A percentile compares a stretch with the other conserved stretches of the same genome.
phyloP scores from a whole-genome alignment of 2,329 filamentous ascomycete genomes.

The Stagonosporopsis tanaceti region DNA sequence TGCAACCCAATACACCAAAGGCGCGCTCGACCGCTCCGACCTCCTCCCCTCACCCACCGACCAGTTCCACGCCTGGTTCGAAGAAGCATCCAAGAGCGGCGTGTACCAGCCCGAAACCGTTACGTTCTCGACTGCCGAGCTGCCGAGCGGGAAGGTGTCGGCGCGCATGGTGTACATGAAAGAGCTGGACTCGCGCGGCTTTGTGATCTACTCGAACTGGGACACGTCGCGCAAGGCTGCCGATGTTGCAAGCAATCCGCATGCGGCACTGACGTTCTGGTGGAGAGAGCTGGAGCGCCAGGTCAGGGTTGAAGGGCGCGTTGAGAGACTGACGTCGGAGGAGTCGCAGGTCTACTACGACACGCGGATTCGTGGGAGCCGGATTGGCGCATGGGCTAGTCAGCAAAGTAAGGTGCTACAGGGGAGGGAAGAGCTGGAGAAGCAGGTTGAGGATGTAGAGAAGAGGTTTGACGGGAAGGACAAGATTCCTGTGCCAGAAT shows the following conservation, averaged over 20 bases:
- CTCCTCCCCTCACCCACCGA: slow-evolving; percentile 72
- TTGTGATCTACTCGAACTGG: slow-evolving; percentile 94
- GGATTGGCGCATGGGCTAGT: slow-evolving; percentile 93
- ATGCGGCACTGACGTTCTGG: slow-evolving; percentile 87
- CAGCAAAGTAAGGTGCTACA: slow-evolving; percentile 80
- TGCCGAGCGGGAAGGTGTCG: slow-evolving; percentile 85
- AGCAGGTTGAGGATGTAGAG: slow-evolving; percentile 79
- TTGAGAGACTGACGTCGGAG: slow-evolving; percentile 70
- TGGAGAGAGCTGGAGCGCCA: slow-evolving; percentile 89
- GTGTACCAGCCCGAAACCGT: slow-evolving; percentile 87
- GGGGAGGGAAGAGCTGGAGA: slow-evolving; percentile 76
- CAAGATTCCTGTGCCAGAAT: slow-evolving; percentile 86
- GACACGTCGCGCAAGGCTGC: slow-evolving; percentile 74
- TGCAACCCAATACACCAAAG: slow-evolving; percentile 78
- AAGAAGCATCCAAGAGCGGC: slow-evolving; percentile 67
- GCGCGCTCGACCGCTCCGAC: slow-evolving; percentile 67
- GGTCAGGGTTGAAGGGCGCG: slow-evolving; percentile 83
- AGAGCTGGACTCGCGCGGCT: slow-evolving; percentile 83
- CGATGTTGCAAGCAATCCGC: slow-evolving; percentile 76
- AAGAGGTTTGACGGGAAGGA: slow-evolving; percentile 76
- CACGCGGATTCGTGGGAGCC: slow-evolving; percentile 76
- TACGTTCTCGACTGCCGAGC: slow-evolving; percentile 81
- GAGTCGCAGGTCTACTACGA: slow-evolving; percentile 76
- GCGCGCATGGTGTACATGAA: slow-evolving; percentile 93
- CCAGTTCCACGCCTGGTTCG: slow-evolving; percentile 94